Evolutionary conservation across 441 rosid species (phyloP), one percentile per base, ranked within the genome.

Genomic region (Lagerstroemia fauriei): DNA sequence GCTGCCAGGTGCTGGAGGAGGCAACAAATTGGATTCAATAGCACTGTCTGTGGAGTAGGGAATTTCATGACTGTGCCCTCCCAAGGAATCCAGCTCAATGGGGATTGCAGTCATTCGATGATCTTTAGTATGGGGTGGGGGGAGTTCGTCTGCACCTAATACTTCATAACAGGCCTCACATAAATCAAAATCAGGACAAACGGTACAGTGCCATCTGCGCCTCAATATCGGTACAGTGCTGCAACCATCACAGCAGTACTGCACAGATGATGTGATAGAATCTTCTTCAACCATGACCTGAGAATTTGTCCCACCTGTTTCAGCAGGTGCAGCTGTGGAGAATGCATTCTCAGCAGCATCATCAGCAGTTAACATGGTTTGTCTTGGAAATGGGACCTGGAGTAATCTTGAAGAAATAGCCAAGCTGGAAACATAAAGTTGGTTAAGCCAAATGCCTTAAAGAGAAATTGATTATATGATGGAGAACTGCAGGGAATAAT

Each of bases 331-430:
- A 78, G 94, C 81, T 75, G 91, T 85, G 82, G 96, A 85, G 79
- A 86, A 88, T 34, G 88, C 87, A 88, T 84, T 91, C 82, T 97
- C 98, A 41, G 81, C 92, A 83, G 90, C 89, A 85, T 97, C 99
- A 88, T 97, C 99, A 82, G 92, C 87, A 78, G 94, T 91, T 90
- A 96, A 89, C 92, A 95, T 93, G 63, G 97, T 96, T 88, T 96
- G 99, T 89, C 93, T 97, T 83, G 99, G 99, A 88, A 97, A 97
- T 75, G 99, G 99, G 84, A 97, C 99, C 90, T 96, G 99, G 84
- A 97, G 99, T 88, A 97, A 90, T 89, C 98, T 96, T 80, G 99
- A 96, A 29, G 99, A 95, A 91, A 97, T 95, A 73, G 99, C 99
- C 87, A 97, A 92, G 93, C 99, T 97, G 97, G 69, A 46, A 89